Evolutionary conservation across 352 stramenopile genomes (phyloP), one percentile per base, ranked within the genome.

Genomic region (Elongisporangium anandrum): DNA sequence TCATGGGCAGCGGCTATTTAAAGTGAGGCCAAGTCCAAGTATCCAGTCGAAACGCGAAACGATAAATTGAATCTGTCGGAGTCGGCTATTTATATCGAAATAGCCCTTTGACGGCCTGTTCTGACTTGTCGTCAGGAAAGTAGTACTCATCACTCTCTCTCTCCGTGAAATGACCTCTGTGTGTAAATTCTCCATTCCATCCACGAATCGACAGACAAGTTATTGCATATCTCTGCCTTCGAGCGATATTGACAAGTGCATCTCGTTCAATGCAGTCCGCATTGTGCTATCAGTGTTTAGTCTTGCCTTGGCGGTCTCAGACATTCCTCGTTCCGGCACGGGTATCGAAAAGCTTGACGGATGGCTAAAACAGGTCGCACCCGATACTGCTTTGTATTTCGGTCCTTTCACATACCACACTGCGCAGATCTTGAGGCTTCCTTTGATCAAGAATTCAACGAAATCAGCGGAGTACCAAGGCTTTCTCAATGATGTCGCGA

Each of bases 251-350:
- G 48, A 58, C 5, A 24, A 22, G 5, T 13, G 22, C 50, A 58
- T 63, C 10, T n/a, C 22, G 8, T 52, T 58, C 34, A 54, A 39
- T 7, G 41, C 23, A 41, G n/a, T 58, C 4, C 52, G 59, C 3
- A 47, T 23, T 13, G 4, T 61, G 26, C 34, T 65, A 13, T 60
- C 59, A 22, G 19, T 65, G 3, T 13, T 60, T 12, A 61, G 47
- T 1, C 20, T 65, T 39, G 9, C 9, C 3, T 49, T 65, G 4
- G 23, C 56, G 3, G 21, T 61, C 3, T 48, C 70, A 2, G 71
- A 83, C 39, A 78, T 83, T 20, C 70, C 71, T 2, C 71, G 71
- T 20, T 71, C 73, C 0, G 69, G 73, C 0, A 45, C 78, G 5
- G 65, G 68, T 1, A 55, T 75, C 10, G 24, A 29, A 29, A 58